Evolutionary conservation across 495 filamentous ascomycete species (phyloP).

Genomic region (Terfezia boudieri): DNA sequence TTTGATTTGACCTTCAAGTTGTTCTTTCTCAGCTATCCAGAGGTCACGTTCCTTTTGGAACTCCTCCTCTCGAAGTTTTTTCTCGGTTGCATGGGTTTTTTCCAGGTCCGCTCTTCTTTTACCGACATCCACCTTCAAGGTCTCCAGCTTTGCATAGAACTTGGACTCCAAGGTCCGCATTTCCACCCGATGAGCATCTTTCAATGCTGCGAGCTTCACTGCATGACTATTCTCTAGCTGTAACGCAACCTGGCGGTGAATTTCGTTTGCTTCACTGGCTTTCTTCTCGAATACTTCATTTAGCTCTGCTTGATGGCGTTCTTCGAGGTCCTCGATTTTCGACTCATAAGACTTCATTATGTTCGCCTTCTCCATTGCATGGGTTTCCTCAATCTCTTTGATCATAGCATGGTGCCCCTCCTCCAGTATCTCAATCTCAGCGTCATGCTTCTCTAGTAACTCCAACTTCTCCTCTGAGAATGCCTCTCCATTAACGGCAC

Average conservation of each 20-base stretch:
- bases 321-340: conserved; percentile 11
- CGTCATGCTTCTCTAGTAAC: conserved; percentile 10
- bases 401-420: conserved; percentile 5
- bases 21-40: conserved; percentile 6
- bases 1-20: conserved; percentile 7
- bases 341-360: conserved; percentile 5
- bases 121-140: not conserved
- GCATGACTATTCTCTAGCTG: conserved; percentile 1
- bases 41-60: conserved; percentile 8
- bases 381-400: conserved; percentile 4
- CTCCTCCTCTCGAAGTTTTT: conserved; percentile 9
- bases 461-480: conserved; percentile 12
- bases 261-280: too few relatives aligned
- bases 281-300: too few relatives aligned
- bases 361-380: conserved; percentile 5
- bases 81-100: conserved; percentile 20
- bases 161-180: not conserved
- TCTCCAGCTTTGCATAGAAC: conserved; percentile 18
- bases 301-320: not conserved
- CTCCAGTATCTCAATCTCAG: conserved; percentile 11
- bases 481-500: conserved; percentile 8
- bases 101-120: conserved; percentile 15
- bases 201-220: conserved; percentile 1
- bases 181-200: conserved; percentile 4
- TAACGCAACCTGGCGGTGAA: too few relatives aligned